Evolutionary conservation across 2,329 filamentous ascomycete species (phyloP).

Genomic region (Paraphoma sp.): DNA sequence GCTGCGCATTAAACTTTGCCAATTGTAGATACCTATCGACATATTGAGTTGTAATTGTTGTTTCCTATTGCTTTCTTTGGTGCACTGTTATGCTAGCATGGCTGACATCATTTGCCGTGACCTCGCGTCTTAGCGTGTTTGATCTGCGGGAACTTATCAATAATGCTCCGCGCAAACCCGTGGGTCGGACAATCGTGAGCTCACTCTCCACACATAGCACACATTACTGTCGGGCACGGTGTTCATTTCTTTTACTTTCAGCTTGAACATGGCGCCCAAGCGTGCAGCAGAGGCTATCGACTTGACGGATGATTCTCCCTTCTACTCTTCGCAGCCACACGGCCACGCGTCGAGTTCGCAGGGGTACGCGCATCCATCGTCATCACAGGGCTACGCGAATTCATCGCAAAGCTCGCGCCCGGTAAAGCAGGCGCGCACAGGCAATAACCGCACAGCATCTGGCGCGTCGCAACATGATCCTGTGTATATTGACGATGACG

Average conservation of each 20-base stretch:
- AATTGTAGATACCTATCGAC: background rate
- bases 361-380: slow-evolving; percentile 20
- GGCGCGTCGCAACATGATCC: slow-evolving; percentile 37
- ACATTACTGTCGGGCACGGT: background rate
- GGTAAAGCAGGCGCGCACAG: slow-evolving; percentile 37
- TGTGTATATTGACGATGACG: slow-evolving; percentile 34
- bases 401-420: slow-evolving; percentile 23
- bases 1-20: background rate
- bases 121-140: slow-evolving; percentile 8
- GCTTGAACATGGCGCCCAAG: slow-evolving; percentile 10
- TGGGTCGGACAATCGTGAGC: background rate
- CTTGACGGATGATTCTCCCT: slow-evolving; percentile 11
- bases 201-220: background rate
- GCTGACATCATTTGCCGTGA: slow-evolving; percentile 3
- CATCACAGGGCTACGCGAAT: slow-evolving; percentile 18
- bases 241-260: background rate
- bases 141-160: background rate
- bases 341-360: slow-evolving; percentile 17
- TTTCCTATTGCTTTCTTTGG: background rate
- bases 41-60: background rate
- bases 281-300: slow-evolving; percentile 13
- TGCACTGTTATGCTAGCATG: background rate
- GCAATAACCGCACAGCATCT: slow-evolving; percentile 10
- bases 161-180: background rate
- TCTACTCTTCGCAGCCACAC: slow-evolving; percentile 15